These are phyloP conservation scores for Coemansia sp. DNA, from an alignment of 192 early-diverging fungal genomes.

Conservation along the genomic window DNA sequence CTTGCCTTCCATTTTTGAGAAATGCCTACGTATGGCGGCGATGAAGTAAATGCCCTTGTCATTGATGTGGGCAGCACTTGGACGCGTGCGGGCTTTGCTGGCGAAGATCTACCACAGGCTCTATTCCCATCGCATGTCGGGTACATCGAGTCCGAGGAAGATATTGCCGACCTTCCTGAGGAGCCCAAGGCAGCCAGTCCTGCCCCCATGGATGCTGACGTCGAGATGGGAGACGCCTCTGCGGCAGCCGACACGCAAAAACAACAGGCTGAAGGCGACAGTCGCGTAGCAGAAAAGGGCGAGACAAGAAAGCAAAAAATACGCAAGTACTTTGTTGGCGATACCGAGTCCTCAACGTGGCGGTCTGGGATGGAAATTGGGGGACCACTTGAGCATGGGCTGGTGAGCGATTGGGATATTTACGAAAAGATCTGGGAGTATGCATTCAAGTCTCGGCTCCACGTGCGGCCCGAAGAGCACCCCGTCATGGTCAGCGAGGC, in stretches of 20 bases:
- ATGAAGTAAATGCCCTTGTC: constrained; percentile 93
- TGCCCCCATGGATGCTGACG: constrained; percentile 12
- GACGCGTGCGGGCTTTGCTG: constrained; percentile 94
- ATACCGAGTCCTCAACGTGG: constrained; percentile 68
- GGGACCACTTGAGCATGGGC: constrained; percentile 83
- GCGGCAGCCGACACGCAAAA: neutral
- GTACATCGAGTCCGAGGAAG: constrained; percentile 52
- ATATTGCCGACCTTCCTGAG: constrained; percentile 15
- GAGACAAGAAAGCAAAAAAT: constrained; percentile 12
- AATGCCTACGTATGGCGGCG: constrained; percentile 60
- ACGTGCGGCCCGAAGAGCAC: constrained; percentile 78
- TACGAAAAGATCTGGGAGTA: constrained; percentile 91
- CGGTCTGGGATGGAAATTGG: constrained; percentile 76
- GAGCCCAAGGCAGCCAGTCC: constrained; percentile 19
- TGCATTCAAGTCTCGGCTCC: constrained; percentile 68
- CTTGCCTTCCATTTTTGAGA: neutral
- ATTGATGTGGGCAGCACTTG: constrained; percentile 87
- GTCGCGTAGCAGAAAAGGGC: neutral
- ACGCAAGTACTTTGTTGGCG: constrained; percentile 68
- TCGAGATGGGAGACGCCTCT: constrained; percentile 24
- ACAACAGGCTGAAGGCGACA: constrained; percentile 1
- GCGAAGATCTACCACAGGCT: constrained; percentile 89
- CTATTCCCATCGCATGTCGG: constrained; percentile 84
- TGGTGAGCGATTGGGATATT: constrained; percentile 92
- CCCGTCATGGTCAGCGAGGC: constrained; percentile 89